Conservation (phyloP, 306 rosid genomes). For the Pterocarpus santalinus region DNA sequence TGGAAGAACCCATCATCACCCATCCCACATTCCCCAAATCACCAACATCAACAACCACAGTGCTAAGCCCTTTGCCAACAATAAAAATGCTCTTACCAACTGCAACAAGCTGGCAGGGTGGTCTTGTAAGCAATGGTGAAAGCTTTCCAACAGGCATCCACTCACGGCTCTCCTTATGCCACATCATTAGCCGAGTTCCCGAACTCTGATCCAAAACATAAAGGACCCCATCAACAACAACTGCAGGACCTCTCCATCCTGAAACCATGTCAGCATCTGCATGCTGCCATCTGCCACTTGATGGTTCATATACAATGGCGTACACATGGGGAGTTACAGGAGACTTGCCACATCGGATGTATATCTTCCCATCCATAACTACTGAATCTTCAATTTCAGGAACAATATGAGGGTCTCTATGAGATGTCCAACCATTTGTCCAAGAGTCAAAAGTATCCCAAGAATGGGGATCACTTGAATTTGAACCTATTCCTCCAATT, state of each 20-base stretch:
- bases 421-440: conserved; percentile 64
- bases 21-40: conserved; percentile 62
- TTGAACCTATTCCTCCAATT: conserved; percentile 80
- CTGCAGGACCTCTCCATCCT: conserved; percentile 93
- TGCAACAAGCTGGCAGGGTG: conserved; percentile 82
- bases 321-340: conserved; percentile 60
- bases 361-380: conserved; percentile 84
- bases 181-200: conserved; percentile 80
- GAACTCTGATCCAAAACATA: conserved; percentile 79
- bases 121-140: conserved; percentile 79
- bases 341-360: conserved; percentile 64
- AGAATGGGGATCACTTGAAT: conserved; percentile 73
- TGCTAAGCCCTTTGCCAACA: conserved; percentile 84
- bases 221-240: conserved; percentile 69
- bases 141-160: conserved; percentile 84
- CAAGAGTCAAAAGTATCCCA: conserved; percentile 83
- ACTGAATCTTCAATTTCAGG: conserved; percentile 78
- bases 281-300: conserved; percentile 79
- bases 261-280: conserved; percentile 80
- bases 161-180: conserved; percentile 66
- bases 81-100: conserved; percentile 73
- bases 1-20: conserved; percentile 74
- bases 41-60: conserved; percentile 77
- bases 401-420: conserved; percentile 61
- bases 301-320: conserved; percentile 81